Evolutionary conservation across 768 basidiomycete species (phyloP).

Genomic region (Thelephora aurantiotincta): DNA sequence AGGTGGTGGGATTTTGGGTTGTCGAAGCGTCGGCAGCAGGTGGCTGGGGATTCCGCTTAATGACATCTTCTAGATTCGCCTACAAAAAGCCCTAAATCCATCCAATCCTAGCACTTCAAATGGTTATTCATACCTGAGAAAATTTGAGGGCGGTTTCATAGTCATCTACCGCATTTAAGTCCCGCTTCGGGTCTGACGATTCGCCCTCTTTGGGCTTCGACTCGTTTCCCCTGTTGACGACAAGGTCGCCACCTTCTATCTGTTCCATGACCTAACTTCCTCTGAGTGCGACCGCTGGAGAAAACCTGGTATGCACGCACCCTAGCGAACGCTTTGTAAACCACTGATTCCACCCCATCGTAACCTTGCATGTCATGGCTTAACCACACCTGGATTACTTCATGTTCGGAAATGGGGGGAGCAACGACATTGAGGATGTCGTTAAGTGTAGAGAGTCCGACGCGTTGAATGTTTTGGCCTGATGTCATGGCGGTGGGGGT

Average conservation of each 20-base stretch:
- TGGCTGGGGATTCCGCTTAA: conserved; percentile 43
- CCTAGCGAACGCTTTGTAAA: conserved; percentile 73
- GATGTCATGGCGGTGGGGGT: conserved; percentile 6
- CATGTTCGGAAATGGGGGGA: conserved; percentile 95
- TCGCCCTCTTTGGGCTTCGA: conserved; percentile 45
- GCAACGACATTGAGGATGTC: conserved; percentile 95
- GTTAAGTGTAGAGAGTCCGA: conserved; percentile 76
- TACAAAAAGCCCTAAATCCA: conserved; percentile 14
- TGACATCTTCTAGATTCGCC: conserved; percentile 68
- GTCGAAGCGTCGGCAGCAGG: conserved; percentile 16
- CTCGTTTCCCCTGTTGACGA: conserved; percentile 75
- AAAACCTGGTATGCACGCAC: conserved; percentile 28
- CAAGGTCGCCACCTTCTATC: conserved; percentile 82
- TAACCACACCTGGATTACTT: conserved; percentile 92
- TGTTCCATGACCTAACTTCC: conserved; percentile 68
- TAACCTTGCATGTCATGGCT: conserved; percentile 96
- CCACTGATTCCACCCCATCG: conserved; percentile 88
- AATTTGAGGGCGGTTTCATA: conserved; percentile 76
- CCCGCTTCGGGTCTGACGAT: conserved; percentile 31
- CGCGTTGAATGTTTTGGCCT: conserved; percentile 86
- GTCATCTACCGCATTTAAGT: conserved; percentile 74
- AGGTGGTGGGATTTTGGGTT: conserved; percentile 52
- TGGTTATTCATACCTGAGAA: conserved; percentile 44
- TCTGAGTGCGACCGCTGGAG: neutral
- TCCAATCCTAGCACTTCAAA: neutral